Evolutionary conservation across 129 eudicot species (phyloP).

Genomic region (Lactuca saligna): DNA sequence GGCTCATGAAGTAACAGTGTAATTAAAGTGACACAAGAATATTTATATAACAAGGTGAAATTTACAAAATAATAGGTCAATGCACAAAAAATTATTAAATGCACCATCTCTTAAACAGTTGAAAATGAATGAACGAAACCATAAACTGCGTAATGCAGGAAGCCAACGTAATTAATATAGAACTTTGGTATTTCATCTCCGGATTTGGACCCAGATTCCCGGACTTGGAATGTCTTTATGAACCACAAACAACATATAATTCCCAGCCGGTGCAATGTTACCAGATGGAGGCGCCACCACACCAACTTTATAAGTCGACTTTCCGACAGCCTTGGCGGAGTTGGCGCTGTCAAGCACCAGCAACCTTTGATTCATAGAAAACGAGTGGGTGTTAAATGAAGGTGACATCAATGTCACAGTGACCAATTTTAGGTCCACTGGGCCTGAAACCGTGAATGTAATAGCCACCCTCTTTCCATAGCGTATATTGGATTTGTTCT

Average conservation of each 20-base stretch:
- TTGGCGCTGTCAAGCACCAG: slow-evolving; percentile 31
- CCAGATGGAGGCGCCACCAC: slow-evolving; percentile 37
- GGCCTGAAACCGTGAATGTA: slow-evolving; percentile 26
- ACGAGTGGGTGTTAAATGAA: slow-evolving; percentile 21
- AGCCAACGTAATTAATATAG: background rate
- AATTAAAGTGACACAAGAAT: too few relatives aligned
- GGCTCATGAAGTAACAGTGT: too few relatives aligned
- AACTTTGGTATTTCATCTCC: background rate
- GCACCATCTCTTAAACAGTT: background rate
- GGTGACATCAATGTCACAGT: slow-evolving; percentile 59
- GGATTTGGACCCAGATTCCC: slow-evolving; percentile 55
- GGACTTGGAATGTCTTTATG: slow-evolving; percentile 54
- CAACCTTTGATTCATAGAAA: slow-evolving; percentile 62
- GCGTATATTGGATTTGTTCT: slow-evolving; percentile 17
- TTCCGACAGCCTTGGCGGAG: slow-evolving; percentile 23
- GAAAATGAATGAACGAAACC: background rate
- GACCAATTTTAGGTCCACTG: slow-evolving; percentile 19
- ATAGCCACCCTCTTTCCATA: slow-evolving; percentile 24
- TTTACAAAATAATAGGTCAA: background rate
- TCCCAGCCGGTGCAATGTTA: slow-evolving; percentile 48
- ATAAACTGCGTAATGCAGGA: background rate
- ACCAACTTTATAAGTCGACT: slow-evolving; percentile 21
- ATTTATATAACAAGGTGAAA: background rate
- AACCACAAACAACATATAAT: slow-evolving; percentile 50
- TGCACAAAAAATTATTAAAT: background rate